A percentile compares a stretch with the other conserved stretches of the same genome.
Conservation (phyloP, 495 filamentous ascomycete species). For the Pseudomonodictys pantanalensis region DNA sequence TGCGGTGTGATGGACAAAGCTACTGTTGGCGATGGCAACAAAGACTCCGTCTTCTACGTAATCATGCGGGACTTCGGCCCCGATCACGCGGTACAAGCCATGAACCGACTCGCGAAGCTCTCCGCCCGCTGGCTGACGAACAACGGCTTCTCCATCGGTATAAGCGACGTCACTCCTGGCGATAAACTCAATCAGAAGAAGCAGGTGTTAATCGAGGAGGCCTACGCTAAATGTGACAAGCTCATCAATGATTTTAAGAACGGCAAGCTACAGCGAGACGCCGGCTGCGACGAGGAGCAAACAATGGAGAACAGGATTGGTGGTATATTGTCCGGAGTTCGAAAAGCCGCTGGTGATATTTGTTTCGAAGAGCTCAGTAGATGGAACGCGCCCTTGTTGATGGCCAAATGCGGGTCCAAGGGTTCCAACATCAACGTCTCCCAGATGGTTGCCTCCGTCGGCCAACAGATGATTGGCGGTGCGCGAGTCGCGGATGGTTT, state of each 20-base stretch:
- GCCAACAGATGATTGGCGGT: slow-evolving; percentile 94
- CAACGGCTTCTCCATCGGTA: slow-evolving; percentile 93
- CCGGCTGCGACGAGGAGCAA: slow-evolving; percentile 85
- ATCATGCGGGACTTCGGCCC: slow-evolving; percentile 93
- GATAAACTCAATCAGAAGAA: slow-evolving; percentile 65
- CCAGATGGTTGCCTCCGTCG: slow-evolving; percentile 96
- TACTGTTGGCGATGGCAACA: slow-evolving; percentile 92
- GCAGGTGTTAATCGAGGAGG: slow-evolving; percentile 67
- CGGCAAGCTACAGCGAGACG: slow-evolving; percentile 73
- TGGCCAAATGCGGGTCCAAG: slow-evolving; percentile 96
- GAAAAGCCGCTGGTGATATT: slow-evolving; percentile 83
- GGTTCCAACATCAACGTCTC: slow-evolving; percentile 96
- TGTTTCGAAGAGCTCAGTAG: slow-evolving; percentile 87
- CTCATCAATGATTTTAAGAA: slow-evolving; percentile 77
- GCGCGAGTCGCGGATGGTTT: slow-evolving; percentile 94
- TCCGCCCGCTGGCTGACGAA: slow-evolving; percentile 85
- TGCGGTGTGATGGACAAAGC: slow-evolving; percentile 98
- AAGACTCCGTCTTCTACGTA: slow-evolving; percentile 95
- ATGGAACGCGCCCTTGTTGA: slow-evolving; percentile 90
- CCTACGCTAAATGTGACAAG: slow-evolving; percentile 77
- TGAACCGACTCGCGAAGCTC: slow-evolving; percentile 90
- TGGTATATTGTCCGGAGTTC: slow-evolving; percentile 84
- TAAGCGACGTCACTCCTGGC: slow-evolving; percentile 87
- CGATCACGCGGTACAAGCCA: slow-evolving; percentile 79
- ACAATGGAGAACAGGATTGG: slow-evolving; percentile 90